These are phyloP conservation scores for Gaeumannomyces sp. DNA, from an alignment of 2,329 filamentous ascomycete species.

Conservation along the genomic window DNA sequence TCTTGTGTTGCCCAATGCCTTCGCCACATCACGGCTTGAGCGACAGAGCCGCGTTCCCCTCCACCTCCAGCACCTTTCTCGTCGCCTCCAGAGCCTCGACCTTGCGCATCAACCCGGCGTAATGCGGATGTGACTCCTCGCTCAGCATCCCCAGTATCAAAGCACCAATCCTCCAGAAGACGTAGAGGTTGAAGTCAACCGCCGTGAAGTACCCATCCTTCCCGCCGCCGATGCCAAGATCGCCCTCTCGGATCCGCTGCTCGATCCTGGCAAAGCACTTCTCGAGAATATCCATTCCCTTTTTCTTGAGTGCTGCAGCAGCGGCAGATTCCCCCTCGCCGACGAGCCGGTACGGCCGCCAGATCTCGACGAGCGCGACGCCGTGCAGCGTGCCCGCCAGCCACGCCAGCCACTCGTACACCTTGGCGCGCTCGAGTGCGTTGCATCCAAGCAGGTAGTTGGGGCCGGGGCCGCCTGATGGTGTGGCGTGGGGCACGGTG, in stretches of 20 bases:
- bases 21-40: too few species aligned
- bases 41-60: background rate
- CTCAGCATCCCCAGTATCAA: background rate
- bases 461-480: conserved; percentile 2
- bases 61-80: conserved; percentile 1
- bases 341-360: conserved; percentile 23
- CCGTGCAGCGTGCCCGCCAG: conserved; percentile 27
- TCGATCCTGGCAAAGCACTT: conserved; percentile 18
- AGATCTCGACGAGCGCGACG: conserved; percentile 20
- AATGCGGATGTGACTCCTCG: background rate
- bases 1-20: too few species aligned
- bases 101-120: conserved; percentile 2
- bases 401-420: conserved; percentile 27
- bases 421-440: conserved; percentile 18
- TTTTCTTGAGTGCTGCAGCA: conserved; percentile 11
- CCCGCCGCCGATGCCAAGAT: conserved; percentile 4
- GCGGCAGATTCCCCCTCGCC: conserved; percentile 15
- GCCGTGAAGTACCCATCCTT: conserved; percentile 5
- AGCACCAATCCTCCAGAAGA: background rate
- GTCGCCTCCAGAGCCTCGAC: background rate
- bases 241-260: conserved; percentile 9
- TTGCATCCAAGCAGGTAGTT: conserved; percentile 20
- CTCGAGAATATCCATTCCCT: conserved; percentile 19
- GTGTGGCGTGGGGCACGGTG: background rate
- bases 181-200: conserved; percentile 7